phyloP scores from a whole-genome alignment of 768 basidiomycete genomes.

The Hypholoma sublateritium region DNA sequence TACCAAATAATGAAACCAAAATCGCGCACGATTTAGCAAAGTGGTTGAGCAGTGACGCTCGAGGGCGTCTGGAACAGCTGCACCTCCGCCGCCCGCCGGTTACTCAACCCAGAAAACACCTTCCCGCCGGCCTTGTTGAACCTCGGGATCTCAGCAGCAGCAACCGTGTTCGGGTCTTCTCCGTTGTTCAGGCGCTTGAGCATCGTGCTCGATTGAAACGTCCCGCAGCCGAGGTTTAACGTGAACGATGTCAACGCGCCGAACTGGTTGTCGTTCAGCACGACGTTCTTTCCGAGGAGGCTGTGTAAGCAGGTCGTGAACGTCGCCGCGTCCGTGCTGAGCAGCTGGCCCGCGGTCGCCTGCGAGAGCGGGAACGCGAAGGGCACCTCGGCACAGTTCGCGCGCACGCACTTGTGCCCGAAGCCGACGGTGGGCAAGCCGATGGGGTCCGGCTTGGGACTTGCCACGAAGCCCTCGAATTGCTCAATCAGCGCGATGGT shows the following conservation, averaged over 20 bases:
- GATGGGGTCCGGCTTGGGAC: slow-evolving; percentile 31
- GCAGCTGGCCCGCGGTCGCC: slow-evolving; percentile 24
- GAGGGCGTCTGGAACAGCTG: slow-evolving; percentile 33
- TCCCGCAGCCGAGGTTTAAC: slow-evolving; percentile 34
- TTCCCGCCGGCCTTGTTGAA: slow-evolving; percentile 32
- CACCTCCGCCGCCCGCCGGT: slow-evolving; percentile 32
- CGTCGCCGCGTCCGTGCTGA: slow-evolving; percentile 25
- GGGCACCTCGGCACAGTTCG: slow-evolving; percentile 24
- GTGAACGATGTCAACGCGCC: slow-evolving; percentile 32
- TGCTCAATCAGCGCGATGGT: slow-evolving; percentile 27
- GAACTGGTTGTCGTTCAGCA: slow-evolving; percentile 36
- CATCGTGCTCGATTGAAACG: slow-evolving; percentile 28
- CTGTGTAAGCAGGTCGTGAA: slow-evolving; percentile 30
- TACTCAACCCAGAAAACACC: slow-evolving; percentile 27
- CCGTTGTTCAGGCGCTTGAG: slow-evolving; percentile 33
- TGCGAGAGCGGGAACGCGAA: slow-evolving; percentile 30
- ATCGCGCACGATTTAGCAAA: slow-evolving; percentile 12
- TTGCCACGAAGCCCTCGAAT: slow-evolving; percentile 32
- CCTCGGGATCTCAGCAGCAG: slow-evolving; percentile 33
- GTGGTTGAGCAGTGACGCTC: slow-evolving; percentile 28
- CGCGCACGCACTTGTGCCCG: slow-evolving; percentile 29
- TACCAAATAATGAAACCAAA: background rate
- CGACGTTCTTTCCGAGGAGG: slow-evolving; percentile 25
- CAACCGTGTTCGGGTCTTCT: slow-evolving; percentile 35
- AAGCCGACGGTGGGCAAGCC: slow-evolving; percentile 34